Conservation (phyloP, 1,284 basidiomycete genomes). For the Cystobasidiaceae sp. region DNA sequence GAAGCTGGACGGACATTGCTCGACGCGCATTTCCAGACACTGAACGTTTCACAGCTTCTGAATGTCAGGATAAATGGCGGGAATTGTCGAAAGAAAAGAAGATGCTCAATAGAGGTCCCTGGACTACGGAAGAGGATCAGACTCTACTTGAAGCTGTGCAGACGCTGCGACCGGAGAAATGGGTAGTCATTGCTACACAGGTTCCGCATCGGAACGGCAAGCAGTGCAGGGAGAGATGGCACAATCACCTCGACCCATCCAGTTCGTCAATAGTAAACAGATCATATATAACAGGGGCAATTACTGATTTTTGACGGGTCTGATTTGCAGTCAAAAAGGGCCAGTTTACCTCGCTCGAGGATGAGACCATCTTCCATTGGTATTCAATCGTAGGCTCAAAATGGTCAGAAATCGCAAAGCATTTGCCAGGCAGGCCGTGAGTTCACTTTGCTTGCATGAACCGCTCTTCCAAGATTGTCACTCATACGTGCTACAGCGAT, state of each 20-base stretch:
- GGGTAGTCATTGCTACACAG: constrained; percentile 42
- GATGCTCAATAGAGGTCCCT: constrained; percentile 39
- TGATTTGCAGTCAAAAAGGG: constrained; percentile 38
- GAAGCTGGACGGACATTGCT: constrained; percentile 23
- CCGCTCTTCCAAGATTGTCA: too few relatives aligned
- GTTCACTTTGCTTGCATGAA: neutral
- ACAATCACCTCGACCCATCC: constrained; percentile 43
- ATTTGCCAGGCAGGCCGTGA: constrained; percentile 40
- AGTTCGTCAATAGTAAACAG: constrained; percentile 32
- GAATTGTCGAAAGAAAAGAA: constrained; percentile 28
- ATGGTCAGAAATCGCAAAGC: constrained; percentile 44
- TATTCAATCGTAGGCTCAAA: constrained; percentile 38
- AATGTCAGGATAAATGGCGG: constrained; percentile 29
- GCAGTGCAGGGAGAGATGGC: constrained; percentile 45
- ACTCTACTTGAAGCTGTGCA: constrained; percentile 37
- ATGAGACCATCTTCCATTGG: constrained; percentile 39
- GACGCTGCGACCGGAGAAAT: constrained; percentile 41
- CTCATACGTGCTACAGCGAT: constrained; percentile 34
- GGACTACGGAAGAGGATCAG: constrained; percentile 39
- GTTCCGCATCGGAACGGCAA: constrained; percentile 41
- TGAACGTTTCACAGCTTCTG: neutral
- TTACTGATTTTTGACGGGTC: too few relatives aligned
- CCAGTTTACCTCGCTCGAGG: constrained; percentile 42
- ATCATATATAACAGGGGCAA: neutral
- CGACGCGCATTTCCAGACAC: constrained; percentile 23